Evolutionary conservation across 768 basidiomycete genomes (phyloP).

Genomic region (Tephrocybe sp.): DNA sequence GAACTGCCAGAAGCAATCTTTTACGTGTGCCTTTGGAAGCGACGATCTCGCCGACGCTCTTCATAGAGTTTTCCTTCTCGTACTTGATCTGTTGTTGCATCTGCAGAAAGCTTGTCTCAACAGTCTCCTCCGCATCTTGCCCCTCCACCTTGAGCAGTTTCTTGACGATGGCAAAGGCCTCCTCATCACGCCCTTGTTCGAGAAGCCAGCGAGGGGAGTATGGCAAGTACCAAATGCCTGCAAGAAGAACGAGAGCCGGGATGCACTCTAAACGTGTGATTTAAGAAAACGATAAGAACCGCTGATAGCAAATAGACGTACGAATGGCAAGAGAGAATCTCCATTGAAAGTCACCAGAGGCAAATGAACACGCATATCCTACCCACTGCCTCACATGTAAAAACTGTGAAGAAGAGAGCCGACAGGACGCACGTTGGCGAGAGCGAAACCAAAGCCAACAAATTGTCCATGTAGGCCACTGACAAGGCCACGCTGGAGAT

Average conservation of each 20-base stretch:
- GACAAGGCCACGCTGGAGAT: slow-evolving; percentile 10
- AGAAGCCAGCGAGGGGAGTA: slow-evolving; percentile 10
- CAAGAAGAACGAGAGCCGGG: slow-evolving; percentile 3
- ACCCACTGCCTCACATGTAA: background rate
- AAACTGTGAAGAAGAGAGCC: background rate
- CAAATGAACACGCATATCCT: slow-evolving; percentile 9
- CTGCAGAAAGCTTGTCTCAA: background rate
- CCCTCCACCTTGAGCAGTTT: background rate
- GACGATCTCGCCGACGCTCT: slow-evolving; percentile 7
- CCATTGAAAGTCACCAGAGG: slow-evolving; percentile 9
- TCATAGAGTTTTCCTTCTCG: slow-evolving; percentile 1
- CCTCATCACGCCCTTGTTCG: slow-evolving; percentile 5
- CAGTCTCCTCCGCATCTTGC: background rate
- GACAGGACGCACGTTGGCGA: slow-evolving; percentile 5
- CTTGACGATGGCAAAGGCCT: slow-evolving; percentile 2
- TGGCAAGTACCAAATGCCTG: slow-evolving; percentile 1
- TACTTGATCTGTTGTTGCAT: slow-evolving; percentile 9
- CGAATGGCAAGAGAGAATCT: slow-evolving; percentile 8
- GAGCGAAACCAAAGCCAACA: slow-evolving; percentile 5
- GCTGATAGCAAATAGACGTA: background rate
- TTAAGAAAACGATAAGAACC: background rate
- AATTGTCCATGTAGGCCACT: slow-evolving; percentile 12
- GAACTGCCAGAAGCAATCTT: slow-evolving; percentile 8
- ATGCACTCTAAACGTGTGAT: slow-evolving; percentile 4
- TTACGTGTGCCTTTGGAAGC: slow-evolving; percentile 6